phyloP scores from a whole-genome alignment of 345 rosid species.

The Gossypium australe region DNA sequence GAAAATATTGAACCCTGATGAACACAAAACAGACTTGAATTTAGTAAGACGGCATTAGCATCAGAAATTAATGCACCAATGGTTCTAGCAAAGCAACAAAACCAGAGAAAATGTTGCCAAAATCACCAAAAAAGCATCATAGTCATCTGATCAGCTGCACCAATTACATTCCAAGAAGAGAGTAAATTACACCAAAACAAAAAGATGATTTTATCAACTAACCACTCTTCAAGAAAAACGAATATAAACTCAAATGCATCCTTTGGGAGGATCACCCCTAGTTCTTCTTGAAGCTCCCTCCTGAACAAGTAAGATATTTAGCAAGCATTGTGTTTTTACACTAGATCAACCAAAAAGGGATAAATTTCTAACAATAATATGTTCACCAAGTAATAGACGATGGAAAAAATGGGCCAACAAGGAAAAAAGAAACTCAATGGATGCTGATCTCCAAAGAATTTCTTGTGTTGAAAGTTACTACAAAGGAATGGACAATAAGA shows the following conservation, averaged over 20 bases:
- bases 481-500: background rate
- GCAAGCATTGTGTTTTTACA: background rate
- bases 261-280: constrained; percentile 70
- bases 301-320: constrained; percentile 29
- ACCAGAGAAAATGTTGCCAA: background rate
- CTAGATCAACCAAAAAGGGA: background rate
- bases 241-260: constrained; percentile 86
- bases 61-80: background rate
- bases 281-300: constrained; percentile 92
- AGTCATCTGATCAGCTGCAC: background rate
- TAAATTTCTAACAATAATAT: background rate
- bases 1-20: background rate
- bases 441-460: background rate
- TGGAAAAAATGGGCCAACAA: background rate
- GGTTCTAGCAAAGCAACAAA: background rate
- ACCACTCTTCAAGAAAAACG: constrained; percentile 75
- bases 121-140: background rate
- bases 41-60: background rate
- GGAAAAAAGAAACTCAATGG: background rate
- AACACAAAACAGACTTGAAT: background rate
- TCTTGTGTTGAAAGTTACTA: background rate
- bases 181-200: background rate
- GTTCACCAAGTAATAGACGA: background rate
- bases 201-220: constrained; percentile 18
- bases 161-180: background rate